These are phyloP conservation scores for Corniculantispora saksenae DNA, from an alignment of 2,329 filamentous ascomycete species.

Conservation along the genomic window DNA sequence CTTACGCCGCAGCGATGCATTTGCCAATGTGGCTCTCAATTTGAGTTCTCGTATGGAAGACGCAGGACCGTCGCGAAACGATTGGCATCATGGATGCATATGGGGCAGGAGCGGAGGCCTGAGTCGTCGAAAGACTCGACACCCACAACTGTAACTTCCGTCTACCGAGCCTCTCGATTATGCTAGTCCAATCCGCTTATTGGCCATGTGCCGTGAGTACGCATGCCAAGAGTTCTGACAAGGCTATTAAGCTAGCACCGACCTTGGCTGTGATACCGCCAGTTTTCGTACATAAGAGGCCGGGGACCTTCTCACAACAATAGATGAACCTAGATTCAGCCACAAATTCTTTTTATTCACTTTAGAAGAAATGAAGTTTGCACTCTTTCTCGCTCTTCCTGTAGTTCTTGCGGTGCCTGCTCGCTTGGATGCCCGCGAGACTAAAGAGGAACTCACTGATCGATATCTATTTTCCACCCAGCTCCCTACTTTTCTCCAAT, in stretches of 20 bases:
- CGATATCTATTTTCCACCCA: constrained; percentile 8
- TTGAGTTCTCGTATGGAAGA: not conserved
- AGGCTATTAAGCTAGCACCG: not conserved
- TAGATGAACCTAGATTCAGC: not conserved
- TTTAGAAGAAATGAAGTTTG: constrained; percentile 11
- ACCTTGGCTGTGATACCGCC: not conserved
- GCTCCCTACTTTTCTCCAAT: not conserved
- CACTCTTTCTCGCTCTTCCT: not conserved
- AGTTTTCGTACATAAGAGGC: not conserved
- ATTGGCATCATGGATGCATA: not conserved
- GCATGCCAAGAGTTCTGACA: not conserved
- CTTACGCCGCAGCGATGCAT: too few species aligned
- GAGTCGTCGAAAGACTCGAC: not conserved
- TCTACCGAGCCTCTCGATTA: not conserved
- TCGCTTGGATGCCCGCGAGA: constrained; percentile 30
- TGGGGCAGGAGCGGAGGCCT: not conserved
- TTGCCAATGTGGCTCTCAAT: not conserved
- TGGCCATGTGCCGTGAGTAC: not conserved
- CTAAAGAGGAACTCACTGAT: constrained; percentile 7
- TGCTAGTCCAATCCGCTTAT: not conserved
- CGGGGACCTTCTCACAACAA: not conserved
- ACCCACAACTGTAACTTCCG: not conserved
- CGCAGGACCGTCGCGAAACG: not conserved
- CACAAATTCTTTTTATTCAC: not conserved
- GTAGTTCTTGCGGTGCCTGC: constrained; percentile 30